These are phyloP conservation scores for Grosmannia huntii DNA, from an alignment of 2,329 filamentous ascomycete genomes.

Conservation along the genomic window DNA sequence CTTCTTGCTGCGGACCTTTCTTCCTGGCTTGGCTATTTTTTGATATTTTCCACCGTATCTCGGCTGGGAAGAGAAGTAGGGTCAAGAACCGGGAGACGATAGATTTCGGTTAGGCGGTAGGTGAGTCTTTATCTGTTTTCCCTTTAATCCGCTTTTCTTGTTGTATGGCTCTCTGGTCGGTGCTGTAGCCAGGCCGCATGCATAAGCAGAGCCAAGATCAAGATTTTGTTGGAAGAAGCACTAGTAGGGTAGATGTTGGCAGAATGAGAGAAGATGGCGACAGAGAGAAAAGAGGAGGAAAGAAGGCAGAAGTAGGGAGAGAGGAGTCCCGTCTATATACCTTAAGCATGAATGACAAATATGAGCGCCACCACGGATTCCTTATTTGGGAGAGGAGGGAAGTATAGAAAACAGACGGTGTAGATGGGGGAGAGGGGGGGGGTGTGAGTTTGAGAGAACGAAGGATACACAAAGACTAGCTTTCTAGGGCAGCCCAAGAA, in stretches of 20 bases:
- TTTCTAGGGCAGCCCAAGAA: conserved; percentile 1
- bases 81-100: not conserved
- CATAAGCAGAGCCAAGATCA: not conserved
- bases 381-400: not conserved
- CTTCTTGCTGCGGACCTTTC: not conserved
- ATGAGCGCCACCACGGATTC: not conserved
- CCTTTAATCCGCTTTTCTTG: not conserved
- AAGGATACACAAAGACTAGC: not conserved
- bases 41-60: not conserved
- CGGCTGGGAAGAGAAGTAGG: not conserved
- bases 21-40: not conserved
- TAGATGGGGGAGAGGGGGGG: conserved; percentile 1
- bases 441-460: not conserved
- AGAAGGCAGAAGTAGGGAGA: not conserved
- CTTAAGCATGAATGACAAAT: not conserved
- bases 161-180: not conserved
- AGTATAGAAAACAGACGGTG: not conserved
- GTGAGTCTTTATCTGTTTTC: not conserved
- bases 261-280: not conserved
- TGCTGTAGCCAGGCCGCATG: not conserved
- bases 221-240: too few species aligned
- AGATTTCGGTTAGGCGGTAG: not conserved
- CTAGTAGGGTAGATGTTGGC: too few species aligned
- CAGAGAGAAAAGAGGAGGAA: not conserved
- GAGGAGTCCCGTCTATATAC: conserved; percentile 2